phyloP scores from a whole-genome alignment of 352 stramenopile genomes.

The Globisporangium viniferum region DNA sequence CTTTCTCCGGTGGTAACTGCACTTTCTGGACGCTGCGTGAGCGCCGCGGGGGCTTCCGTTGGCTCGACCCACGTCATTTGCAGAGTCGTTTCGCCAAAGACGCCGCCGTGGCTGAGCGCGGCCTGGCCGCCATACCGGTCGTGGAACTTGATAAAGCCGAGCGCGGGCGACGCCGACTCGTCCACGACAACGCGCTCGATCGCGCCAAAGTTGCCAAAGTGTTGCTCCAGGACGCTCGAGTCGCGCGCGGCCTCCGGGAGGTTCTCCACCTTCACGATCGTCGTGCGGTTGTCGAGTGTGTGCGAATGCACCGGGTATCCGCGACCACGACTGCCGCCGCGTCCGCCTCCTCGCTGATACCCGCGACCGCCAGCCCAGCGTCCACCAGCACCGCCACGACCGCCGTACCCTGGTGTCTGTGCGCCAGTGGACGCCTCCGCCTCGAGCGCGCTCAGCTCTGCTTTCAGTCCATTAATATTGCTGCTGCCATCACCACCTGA shows the following conservation, averaged over 20 bases:
- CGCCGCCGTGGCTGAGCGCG: conserved; percentile 52
- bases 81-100: conserved; percentile 57
- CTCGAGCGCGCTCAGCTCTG: conserved; percentile 63
- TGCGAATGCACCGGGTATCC: conserved; percentile 44
- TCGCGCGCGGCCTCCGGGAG: conserved; percentile 74
- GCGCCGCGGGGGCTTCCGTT: conserved; percentile 44
- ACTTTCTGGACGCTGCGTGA: conserved; percentile 24
- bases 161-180: conserved; percentile 34
- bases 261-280: conserved; percentile 76
- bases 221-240: conserved; percentile 73
- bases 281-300: conserved; percentile 83
- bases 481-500: conserved; percentile 19
- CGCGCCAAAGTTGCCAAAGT: conserved; percentile 84
- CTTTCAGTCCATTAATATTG: conserved; percentile 53
- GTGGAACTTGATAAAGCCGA: conserved; percentile 82
- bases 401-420: conserved; percentile 4
- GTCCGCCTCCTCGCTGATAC: conserved; percentile 40
- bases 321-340: conserved; percentile 34
- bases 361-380: conserved; percentile 41
- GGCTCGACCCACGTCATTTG: conserved; percentile 65
- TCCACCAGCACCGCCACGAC: conserved; percentile 31
- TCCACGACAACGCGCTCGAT: conserved; percentile 79
- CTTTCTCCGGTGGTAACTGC: not conserved
- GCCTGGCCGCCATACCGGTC: conserved; percentile 74
- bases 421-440: conserved; percentile 39